Base-by-base conservation (phyloP, 2,329 filamentous ascomycete genomes). In the Lachnum nothofagi region DNA sequence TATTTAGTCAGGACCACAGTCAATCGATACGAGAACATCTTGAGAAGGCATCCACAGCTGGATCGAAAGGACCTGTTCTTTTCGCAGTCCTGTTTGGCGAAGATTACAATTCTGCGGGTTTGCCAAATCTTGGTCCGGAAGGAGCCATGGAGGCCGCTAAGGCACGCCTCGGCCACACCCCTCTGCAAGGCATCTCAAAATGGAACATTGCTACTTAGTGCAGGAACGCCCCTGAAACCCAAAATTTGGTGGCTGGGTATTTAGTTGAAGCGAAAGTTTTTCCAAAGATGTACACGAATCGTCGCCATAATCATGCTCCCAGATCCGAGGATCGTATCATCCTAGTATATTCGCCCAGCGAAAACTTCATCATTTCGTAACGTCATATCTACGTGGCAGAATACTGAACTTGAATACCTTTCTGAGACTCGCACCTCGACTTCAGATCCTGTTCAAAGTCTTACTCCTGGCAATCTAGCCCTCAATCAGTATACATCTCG, bases 21-120 rank as follows among this genome's bases (percentile, higher is more conserved):
- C 43, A 91, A 95, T 65, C 80, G 88, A 44, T 78, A 78, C 0
- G 65, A 74, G 4, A 72, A 76, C 24, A 77, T 82, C 1, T 72
- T 71, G 56, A 66, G 69, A 17, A 45, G 41, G 6, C 42, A 47
- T 2, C 59, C 2, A 62, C 84, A 83, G 0, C 71, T 96, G 38
- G 86, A 89, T 61, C 76, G 85, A 14, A 82, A 91, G 51, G 91
- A 88, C 0, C 93, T 89, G 85, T 96, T 12, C 70, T 97, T 9
- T 85, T 96, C 17, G 91, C 91, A 0, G 71, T 97, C 54, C 88
- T 97, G 78, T 95, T 89, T 56, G 91, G 91, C 3, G 91, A 91
- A 5, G 91, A 97, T 67, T 97, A 97, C 60, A 72, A 91, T 0
- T 86, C 90, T 0, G 86, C 88, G 43, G 91, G 91, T 0, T 83